Evolutionary conservation across 1,284 basidiomycete genomes (phyloP), one percentile per base, ranked within the genome.

Genomic region (Paramarasmius palmivorus): DNA sequence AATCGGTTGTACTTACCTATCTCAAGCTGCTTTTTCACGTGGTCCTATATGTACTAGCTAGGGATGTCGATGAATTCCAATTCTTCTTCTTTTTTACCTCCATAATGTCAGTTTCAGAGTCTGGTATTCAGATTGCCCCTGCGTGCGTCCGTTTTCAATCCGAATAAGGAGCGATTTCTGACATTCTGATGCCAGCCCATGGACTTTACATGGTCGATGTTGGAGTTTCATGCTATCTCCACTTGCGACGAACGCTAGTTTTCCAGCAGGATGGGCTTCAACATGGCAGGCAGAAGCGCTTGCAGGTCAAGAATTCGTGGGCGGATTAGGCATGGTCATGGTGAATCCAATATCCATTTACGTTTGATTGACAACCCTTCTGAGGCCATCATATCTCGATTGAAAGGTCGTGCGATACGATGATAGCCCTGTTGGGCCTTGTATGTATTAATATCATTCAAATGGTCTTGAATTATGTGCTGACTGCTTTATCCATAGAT

Each of bases 261-360:
- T 57, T 39, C 56, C 56, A 17, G 53, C 56, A 23, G 56, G 56
- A 8, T 57, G 52, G 52, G 44, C 53, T 26, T 23, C 49, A 8
- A 36, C 52, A 6, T 54, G 41, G 23, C 49, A 54, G 32, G 49
- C 48, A 23, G 56, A 57, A 12, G 49, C 49, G 17, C 14, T 54
- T 6, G 49, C 49, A 12, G 41, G 34, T 15, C 52, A 49, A 14
- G 46, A 54, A 19, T 54, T 54, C 48, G 35, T 54, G 37, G 52
- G 49, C 37, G 56, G 56, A 4, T 45, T 44, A 15, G 56, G 53
- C 9, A 3, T 52, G n/a, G 23, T 57, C 17, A 48, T 55, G 42
- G 54, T 55, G 32, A 3, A 46, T 34, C 9, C 32, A 2, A 22
- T 34, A 14, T 26, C n/a, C 15, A 17, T 34, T 8, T 50, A 32